Evolutionary conservation across 2,329 filamentous ascomycete genomes (phyloP), one percentile per base, ranked within the genome.

Genomic region (Botrytis paeoniae): DNA sequence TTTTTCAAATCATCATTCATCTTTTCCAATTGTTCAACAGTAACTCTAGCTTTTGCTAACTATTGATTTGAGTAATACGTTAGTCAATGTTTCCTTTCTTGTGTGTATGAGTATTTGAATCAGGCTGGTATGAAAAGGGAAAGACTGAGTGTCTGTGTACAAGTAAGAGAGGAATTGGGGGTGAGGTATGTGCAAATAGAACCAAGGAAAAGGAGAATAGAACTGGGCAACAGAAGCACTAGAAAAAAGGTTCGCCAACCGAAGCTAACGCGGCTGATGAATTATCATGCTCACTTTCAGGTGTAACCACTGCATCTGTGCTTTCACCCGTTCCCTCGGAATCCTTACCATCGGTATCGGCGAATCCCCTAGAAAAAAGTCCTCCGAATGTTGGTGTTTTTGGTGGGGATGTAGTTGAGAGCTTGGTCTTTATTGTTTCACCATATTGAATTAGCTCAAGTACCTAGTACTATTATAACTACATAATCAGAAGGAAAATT

Each of bases 261-360:
- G 87, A 88, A 84, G 89, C 89, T 83, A 91, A 85, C 82, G 89
- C 89, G 81, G 86, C 84, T 80, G 89, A 91, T 82, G 88, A 89
- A 84, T 88, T 84, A 81, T 91, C 89, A 79, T 88, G 85, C 79
- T 84, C 83, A 81, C 83, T 83, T 88, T 90, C 88, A 87, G 86
- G 88, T 87, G 80, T 78, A 73, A 78, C 65, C 48, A 68, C 76
- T 69, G 78, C 75, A 71, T 79, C 78, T 69, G 77, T 72, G 54
- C 62, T 68, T 68, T 41, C 65, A 68, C 65, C 65, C 35, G 65
- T 68, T 32, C 57, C 78, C 73, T 81, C 79, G 76, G 81, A 81
- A 29, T 66, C 77, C 79, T 72, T 80, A 78, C 68, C 64, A 45
- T 76, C 80, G 39, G 48, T 57, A 69, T 82, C 81, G 73, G 88